Evolutionary conservation across 371 early-diverging fungal species (phyloP).

Genomic region (Umbelopsis sp.): DNA sequence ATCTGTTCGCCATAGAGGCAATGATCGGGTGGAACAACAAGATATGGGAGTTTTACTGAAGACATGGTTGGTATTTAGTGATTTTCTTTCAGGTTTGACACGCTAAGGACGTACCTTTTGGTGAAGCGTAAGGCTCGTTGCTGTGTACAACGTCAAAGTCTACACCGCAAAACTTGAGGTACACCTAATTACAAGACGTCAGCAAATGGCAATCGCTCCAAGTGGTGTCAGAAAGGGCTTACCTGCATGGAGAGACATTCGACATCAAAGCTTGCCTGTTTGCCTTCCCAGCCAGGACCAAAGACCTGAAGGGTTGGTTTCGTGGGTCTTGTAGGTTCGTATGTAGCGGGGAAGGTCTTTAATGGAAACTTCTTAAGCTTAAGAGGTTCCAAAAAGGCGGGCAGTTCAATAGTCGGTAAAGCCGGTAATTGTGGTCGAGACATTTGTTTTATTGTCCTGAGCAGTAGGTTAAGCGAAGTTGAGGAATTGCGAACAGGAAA

Average conservation of each 20-base stretch:
- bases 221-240: neutral
- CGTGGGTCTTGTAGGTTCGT: conserved; percentile 33
- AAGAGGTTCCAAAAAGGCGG: conserved; percentile 44
- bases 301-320: conserved; percentile 49
- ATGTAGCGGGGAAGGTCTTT: conserved; percentile 45
- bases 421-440: conserved; percentile 23
- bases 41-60: conserved; percentile 45
- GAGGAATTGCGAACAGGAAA: neutral
- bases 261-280: conserved; percentile 47
- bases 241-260: conserved; percentile 50
- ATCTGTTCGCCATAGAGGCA: conserved; percentile 39
- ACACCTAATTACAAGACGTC: conserved; percentile 35
- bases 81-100: neutral
- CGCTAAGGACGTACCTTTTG: conserved; percentile 34
- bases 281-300: conserved; percentile 48
- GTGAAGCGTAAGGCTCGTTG: conserved; percentile 51
- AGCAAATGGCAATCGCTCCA: neutral
- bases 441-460: neutral
- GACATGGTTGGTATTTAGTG: neutral
- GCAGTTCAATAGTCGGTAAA: conserved; percentile 44
- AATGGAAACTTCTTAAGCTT: conserved; percentile 51
- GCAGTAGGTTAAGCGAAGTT: neutral
- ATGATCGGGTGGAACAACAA: conserved; percentile 44
- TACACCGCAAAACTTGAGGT: conserved; percentile 46
- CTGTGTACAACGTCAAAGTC: conserved; percentile 37